Percentiles rank a stretch among this genome's conserved stretches.
Conservation (phyloP, 768 basidiomycete species). For the Trametes maxima region DNA sequence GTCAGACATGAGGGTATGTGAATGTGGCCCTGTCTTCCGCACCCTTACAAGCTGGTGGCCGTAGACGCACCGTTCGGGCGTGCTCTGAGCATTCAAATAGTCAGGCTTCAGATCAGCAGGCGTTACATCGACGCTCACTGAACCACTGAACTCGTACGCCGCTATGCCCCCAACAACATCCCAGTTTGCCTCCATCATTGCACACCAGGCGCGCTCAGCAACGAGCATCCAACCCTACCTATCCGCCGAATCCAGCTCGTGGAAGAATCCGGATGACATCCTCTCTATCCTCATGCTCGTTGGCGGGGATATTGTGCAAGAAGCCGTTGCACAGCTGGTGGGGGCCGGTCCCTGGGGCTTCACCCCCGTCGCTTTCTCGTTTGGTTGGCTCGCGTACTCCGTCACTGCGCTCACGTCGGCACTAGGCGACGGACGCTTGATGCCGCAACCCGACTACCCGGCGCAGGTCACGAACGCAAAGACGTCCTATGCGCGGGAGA, state of each 20-base stretch:
- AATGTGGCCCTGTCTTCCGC: too few species aligned
- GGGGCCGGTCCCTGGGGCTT: constrained; percentile 23
- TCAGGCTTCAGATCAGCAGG: too few species aligned
- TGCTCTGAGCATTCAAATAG: too few species aligned
- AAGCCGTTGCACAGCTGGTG: constrained; percentile 35
- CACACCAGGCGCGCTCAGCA: neutral
- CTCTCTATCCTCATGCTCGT: constrained; percentile 35
- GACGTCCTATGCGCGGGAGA: constrained; percentile 30
- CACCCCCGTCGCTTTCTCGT: constrained; percentile 36
- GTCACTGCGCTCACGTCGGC: constrained; percentile 30
- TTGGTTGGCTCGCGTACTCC: constrained; percentile 39
- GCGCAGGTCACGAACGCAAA: constrained; percentile 27
- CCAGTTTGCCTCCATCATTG: too few species aligned
- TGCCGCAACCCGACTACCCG: constrained; percentile 31
- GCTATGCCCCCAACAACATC: too few species aligned
- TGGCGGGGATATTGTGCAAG: constrained; percentile 37
- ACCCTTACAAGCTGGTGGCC: too few species aligned
- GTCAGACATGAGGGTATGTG: too few species aligned
- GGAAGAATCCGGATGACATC: constrained; percentile 32
- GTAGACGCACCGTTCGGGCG: too few species aligned
- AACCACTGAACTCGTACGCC: too few species aligned
- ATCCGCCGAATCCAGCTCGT: constrained; percentile 20
- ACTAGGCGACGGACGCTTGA: constrained; percentile 31
- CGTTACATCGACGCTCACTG: too few species aligned
- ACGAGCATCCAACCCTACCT: constrained; percentile 6